phyloP scores from a whole-genome alignment of 768 basidiomycete species.

The Tylopilus subfusipes region DNA sequence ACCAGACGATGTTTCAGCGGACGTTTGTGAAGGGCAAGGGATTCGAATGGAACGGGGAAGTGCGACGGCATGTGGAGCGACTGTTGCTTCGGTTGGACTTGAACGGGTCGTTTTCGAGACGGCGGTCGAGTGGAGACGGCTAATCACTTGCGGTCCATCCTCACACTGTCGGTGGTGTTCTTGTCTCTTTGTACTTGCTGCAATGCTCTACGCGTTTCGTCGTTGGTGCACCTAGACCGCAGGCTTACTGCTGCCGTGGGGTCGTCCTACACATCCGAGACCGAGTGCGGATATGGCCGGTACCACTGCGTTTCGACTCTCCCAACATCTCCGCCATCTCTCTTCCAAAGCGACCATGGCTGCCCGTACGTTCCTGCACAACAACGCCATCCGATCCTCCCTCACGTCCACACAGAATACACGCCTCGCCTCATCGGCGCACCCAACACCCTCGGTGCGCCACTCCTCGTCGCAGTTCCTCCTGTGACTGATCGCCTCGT shows the following conservation, averaged over 20 bases:
- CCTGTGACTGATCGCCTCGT: conserved; percentile 18
- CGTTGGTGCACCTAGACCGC: no score
- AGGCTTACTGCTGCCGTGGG: no score
- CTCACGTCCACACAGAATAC: conserved; percentile 47
- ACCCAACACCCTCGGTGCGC: conserved; percentile 87
- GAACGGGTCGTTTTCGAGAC: conserved; percentile 69
- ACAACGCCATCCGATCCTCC: no score
- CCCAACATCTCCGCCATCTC: conserved; percentile 61
- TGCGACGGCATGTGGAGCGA: conserved; percentile 78
- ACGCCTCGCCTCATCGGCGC: conserved; percentile 78
- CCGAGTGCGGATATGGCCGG: conserved; percentile 29
- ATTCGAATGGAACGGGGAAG: conserved; percentile 60
- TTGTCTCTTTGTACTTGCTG: no score
- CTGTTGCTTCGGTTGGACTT: conserved; percentile 81
- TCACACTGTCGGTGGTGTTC: no score
- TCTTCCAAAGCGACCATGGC: conserved; percentile 48
- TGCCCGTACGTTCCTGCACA: conserved; percentile 3
- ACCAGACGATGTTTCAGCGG: conserved; percentile 43
- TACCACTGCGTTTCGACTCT: conserved; percentile 41
- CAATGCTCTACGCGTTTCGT: no score
- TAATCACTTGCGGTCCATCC: no score
- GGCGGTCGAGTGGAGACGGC: conserved; percentile 12
- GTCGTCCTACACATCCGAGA: no score
- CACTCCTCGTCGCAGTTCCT: conserved; percentile 3
- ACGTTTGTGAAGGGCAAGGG: conserved; percentile 51